These are phyloP conservation scores for Aegilops sharonensis DNA, from an alignment of 176 grass and related monocot genomes.

Conservation along the genomic window DNA sequence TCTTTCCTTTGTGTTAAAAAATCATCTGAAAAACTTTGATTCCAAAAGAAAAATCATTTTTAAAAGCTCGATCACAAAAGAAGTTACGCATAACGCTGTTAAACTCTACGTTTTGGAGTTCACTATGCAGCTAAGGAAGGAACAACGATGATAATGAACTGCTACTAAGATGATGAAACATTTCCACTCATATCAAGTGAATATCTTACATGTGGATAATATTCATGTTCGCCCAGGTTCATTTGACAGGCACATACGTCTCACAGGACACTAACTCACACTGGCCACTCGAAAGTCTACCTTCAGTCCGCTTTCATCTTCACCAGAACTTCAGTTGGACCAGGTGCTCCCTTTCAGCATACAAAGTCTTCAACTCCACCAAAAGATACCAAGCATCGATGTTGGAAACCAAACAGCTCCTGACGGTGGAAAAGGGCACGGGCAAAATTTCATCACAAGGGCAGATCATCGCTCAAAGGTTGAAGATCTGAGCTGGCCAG, in stretches of 20 bases:
- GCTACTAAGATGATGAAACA: not conserved
- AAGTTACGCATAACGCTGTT: not conserved
- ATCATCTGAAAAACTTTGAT: no score
- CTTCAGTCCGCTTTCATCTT: not conserved
- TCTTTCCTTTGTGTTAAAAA: no score
- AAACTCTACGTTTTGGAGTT: not conserved
- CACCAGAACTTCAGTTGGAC: not conserved
- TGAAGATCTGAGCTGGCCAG: conserved; percentile 87
- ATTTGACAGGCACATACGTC: not conserved
- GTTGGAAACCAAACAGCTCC: not conserved
- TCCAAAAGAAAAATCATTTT: no score
- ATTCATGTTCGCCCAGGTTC: not conserved
- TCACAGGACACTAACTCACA: not conserved
- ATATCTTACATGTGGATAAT: not conserved
- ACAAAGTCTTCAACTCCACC: not conserved
- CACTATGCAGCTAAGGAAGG: not conserved
- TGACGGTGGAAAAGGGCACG: not conserved
- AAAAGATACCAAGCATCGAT: not conserved
- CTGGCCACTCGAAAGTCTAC: not conserved
- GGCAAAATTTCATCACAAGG: not conserved
- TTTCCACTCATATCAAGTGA: not conserved
- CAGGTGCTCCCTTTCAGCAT: not conserved
- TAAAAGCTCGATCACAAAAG: not conserved
- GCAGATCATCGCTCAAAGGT: conserved; percentile 36
- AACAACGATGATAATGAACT: not conserved